Conservation (phyloP, 768 basidiomycete genomes). For the Agaricus bisporus region DNA sequence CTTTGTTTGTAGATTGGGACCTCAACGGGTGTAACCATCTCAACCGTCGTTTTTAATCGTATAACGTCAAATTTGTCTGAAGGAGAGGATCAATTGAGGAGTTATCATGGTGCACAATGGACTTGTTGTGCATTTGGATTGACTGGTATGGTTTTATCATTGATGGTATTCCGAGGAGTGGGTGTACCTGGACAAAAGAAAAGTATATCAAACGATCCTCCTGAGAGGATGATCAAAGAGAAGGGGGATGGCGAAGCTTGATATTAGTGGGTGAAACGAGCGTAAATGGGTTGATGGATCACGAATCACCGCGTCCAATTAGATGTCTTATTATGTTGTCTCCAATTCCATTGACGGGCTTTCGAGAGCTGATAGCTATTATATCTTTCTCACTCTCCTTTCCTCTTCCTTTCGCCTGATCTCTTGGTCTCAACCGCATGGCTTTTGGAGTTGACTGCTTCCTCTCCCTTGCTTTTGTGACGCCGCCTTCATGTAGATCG, state of each 20-base stretch:
- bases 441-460: conserved; percentile 1
- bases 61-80: conserved; percentile 25
- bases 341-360: too few species aligned
- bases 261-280: too few species aligned
- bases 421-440: conserved; percentile 15
- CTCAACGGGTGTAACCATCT: conserved; percentile 65
- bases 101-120: conserved; percentile 65
- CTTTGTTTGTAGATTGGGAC: conserved; percentile 47
- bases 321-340: too few species aligned
- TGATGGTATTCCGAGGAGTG: conserved; percentile 23
- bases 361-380: too few species aligned
- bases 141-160: conserved; percentile 34
- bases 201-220: too few species aligned
- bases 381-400: too few species aligned
- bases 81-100: conserved; percentile 31
- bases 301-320: too few species aligned
- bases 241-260: too few species aligned
- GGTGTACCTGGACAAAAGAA: conserved; percentile 21
- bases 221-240: too few species aligned
- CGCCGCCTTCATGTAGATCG: not conserved
- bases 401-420: conserved; percentile 1
- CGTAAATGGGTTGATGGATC: too few species aligned
- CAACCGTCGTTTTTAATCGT: conserved; percentile 64
- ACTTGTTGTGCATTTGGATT: conserved; percentile 54
- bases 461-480: not conserved